A percentile compares a stretch with the other conserved stretches of the same genome.
These are phyloP conservation scores for Leishmania amazonensis DNA, from an alignment of 208 protist species.

Conservation along the genomic window DNA sequence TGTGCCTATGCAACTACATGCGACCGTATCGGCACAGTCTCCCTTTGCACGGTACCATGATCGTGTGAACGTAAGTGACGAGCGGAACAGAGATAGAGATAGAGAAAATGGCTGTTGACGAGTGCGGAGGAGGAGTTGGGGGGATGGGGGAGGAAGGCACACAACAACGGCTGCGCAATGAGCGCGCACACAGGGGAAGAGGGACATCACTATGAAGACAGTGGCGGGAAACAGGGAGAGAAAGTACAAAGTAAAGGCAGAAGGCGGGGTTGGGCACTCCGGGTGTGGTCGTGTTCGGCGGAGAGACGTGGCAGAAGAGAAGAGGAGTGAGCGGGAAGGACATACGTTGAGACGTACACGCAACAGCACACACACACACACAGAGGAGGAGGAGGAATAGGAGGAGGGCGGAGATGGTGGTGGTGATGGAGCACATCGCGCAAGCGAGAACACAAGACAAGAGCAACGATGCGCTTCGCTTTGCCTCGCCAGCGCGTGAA, in stretches of 20 bases:
- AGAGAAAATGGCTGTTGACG: not conserved
- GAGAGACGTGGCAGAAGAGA: not conserved
- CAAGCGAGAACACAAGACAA: not conserved
- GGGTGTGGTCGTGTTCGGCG: not conserved
- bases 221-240: not conserved
- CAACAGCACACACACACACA: too few species aligned
- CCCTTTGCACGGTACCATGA: not conserved
- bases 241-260: not conserved
- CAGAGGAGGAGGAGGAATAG: too few species aligned
- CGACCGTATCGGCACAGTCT: too few species aligned
- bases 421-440: not conserved
- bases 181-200: not conserved
- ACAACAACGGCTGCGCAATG: not conserved
- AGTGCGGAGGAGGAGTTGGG: not conserved
- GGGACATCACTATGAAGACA: not conserved
- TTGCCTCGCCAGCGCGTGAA: not conserved
- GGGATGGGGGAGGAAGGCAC: too few species aligned
- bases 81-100: not conserved
- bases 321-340: not conserved
- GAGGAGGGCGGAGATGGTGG: too few species aligned
- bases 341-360: not conserved
- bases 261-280: not conserved
- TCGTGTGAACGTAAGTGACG: not conserved
- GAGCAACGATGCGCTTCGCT: too few species aligned
- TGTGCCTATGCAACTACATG: not conserved